Percentiles rank a stretch among this genome's conserved stretches.
phyloP scores from a whole-genome alignment of 495 filamentous ascomycete genomes.

The Thermochaetoides thermophila region DNA sequence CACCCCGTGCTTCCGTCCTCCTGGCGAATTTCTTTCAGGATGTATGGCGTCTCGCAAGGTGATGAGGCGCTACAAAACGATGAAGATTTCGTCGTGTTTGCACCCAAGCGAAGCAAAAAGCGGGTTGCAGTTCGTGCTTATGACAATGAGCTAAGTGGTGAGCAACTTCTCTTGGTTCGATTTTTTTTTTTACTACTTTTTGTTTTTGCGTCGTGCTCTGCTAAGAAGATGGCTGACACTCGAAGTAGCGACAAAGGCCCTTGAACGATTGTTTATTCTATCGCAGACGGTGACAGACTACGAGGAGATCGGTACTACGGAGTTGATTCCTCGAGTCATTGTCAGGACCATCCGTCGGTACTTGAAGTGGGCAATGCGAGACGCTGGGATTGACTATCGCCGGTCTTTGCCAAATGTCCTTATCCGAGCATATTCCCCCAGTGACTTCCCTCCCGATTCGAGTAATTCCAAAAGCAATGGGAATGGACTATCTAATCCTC shows the following conservation, averaged over 20 bases:
- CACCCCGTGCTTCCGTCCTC: constrained; percentile 20
- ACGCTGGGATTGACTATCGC: constrained; percentile 7
- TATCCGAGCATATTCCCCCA: constrained; percentile 9
- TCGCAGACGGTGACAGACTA: constrained; percentile 17
- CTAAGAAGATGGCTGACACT: constrained; percentile 1
- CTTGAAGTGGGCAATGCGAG: constrained; percentile 15
- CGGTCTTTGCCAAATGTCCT: constrained; percentile 7
- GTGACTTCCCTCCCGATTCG: constrained; percentile 3
- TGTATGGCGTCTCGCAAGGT: constrained; percentile 18
- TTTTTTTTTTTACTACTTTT: no score
- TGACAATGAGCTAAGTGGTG: constrained; percentile 12
- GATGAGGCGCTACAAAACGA: no score
- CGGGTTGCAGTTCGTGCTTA: constrained; percentile 13
- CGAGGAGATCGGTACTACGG: constrained; percentile 10
- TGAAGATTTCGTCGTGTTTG: no score
- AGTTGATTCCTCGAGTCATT: constrained; percentile 7
- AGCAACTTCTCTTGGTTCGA: constrained; percentile 8
- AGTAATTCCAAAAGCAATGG: no score
- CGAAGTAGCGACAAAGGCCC: constrained; percentile 14
- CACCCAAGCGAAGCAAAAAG: constrained; percentile 12
- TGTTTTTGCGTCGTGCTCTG: no score
- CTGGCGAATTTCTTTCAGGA: constrained; percentile 16
- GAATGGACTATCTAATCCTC: no score
- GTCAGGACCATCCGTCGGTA: constrained; percentile 13
- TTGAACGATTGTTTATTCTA: constrained; percentile 18